Percentiles rank a stretch among this genome's conserved stretches.
phyloP scores from a whole-genome alignment of 768 basidiomycete species.

The Lactifluus pinguis region DNA sequence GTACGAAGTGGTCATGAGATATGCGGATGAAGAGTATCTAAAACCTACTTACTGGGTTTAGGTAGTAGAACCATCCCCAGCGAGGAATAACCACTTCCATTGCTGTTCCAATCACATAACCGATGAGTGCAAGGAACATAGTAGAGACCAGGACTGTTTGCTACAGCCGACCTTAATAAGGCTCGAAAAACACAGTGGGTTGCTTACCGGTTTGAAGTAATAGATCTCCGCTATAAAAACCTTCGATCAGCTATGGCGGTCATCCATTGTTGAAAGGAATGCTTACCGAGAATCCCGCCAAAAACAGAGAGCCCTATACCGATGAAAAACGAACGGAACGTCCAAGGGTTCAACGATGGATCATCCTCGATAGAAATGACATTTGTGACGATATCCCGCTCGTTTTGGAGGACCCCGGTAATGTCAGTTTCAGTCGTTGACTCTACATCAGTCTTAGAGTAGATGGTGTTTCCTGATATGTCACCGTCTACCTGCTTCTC shows the following conservation, averaged over 20 bases:
- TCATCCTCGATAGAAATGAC: slow-evolving; percentile 42
- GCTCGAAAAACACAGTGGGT: neutral
- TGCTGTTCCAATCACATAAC: slow-evolving; percentile 40
- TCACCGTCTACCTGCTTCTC: neutral
- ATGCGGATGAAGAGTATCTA: neutral
- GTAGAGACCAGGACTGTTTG: slow-evolving; percentile 44
- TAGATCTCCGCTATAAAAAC: slow-evolving; percentile 41
- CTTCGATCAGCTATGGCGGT: neutral
- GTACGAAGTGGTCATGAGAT: neutral
- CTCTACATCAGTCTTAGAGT: slow-evolving; percentile 26
- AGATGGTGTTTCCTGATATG: neutral
- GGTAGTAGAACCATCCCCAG: slow-evolving; percentile 36
- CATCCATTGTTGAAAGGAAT: too few species aligned
- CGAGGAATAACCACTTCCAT: slow-evolving; percentile 41
- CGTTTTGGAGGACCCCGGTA: slow-evolving; percentile 34
- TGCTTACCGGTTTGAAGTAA: slow-evolving; percentile 47
- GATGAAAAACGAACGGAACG: slow-evolving; percentile 38
- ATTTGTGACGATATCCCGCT: slow-evolving; percentile 40
- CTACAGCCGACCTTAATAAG: slow-evolving; percentile 22
- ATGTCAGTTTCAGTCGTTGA: slow-evolving; percentile 23
- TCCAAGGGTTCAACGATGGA: slow-evolving; percentile 38
- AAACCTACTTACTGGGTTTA: slow-evolving; percentile 43
- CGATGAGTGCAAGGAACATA: slow-evolving; percentile 46
- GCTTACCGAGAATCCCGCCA: slow-evolving; percentile 40
- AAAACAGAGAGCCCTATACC: slow-evolving; percentile 40